Evolutionary conservation across 73 alveolate species (phyloP).

Genomic region (Paraurostyla sp.): DNA sequence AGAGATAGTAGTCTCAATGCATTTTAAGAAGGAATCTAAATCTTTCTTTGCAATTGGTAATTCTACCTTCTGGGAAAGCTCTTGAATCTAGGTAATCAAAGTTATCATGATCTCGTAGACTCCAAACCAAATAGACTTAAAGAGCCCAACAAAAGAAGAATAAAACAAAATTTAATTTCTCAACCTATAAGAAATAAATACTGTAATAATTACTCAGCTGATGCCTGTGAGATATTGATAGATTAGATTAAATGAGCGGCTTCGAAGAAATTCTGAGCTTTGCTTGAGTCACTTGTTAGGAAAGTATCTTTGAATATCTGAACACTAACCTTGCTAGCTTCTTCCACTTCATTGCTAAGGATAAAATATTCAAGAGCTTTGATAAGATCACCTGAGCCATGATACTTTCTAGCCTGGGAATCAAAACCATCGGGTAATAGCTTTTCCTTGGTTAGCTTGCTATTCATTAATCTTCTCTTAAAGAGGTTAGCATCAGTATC

Average conservation of each 20-base stretch:
- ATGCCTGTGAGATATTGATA: background rate
- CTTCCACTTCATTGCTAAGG: too few species aligned
- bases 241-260: background rate
- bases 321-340: too few species aligned
- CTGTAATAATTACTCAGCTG: background rate
- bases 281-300: too few species aligned
- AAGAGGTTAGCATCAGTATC: background rate
- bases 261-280: too few species aligned
- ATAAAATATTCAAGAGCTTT: background rate
- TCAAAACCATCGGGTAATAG: background rate
- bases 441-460: background rate
- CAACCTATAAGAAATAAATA: slow-evolving; percentile 17
- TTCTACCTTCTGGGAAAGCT: background rate
- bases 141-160: slow-evolving; percentile 3
- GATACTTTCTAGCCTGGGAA: background rate
- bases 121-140: slow-evolving; percentile 57
- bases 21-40: background rate
- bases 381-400: background rate
- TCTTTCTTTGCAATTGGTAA: background rate
- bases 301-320: too few species aligned
- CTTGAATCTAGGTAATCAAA: background rate
- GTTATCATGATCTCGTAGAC: background rate
- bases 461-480: background rate
- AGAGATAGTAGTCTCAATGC: background rate
- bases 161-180: slow-evolving; percentile 13